Percentiles rank a stretch among this genome's conserved stretches.
Conservation (phyloP, 805 yeast genomes). For the Grigorovia yakushimaensis region DNA sequence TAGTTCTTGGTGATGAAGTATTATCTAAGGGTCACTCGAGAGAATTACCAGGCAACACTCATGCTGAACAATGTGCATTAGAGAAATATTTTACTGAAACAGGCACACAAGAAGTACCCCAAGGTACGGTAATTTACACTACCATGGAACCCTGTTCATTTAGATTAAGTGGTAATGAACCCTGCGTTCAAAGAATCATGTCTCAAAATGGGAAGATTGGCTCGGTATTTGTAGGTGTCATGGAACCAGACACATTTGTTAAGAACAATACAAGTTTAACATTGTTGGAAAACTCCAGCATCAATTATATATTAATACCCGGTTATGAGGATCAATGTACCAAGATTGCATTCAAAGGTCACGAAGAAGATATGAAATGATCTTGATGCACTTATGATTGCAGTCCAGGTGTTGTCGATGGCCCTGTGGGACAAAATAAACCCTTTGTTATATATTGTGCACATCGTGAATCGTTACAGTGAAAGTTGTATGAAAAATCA, state of each 20-base stretch:
- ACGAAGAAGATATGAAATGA: slow-evolving; percentile 2
- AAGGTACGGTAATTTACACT: slow-evolving; percentile 75
- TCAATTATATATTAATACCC: slow-evolving; percentile 69
- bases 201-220: slow-evolving; percentile 38
- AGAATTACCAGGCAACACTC: slow-evolving; percentile 89
- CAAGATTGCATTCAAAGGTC: slow-evolving; percentile 60
- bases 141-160: slow-evolving; percentile 96
- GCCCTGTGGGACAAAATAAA: not conserved
- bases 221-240: slow-evolving; percentile 82
- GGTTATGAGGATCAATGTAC: slow-evolving; percentile 72
- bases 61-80: slow-evolving; percentile 92
- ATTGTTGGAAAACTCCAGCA: slow-evolving; percentile 43
- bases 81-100: slow-evolving; percentile 50
- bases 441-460: not conserved
- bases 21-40: slow-evolving; percentile 79
- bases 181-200: slow-evolving; percentile 77
- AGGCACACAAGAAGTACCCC: slow-evolving; percentile 41
- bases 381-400: too few relatives aligned
- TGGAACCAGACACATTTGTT: slow-evolving; percentile 87
- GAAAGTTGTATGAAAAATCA: not conserved
- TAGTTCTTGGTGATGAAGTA: slow-evolving; percentile 53
- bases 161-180: slow-evolving; percentile 79
- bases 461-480: not conserved
- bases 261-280: slow-evolving; percentile 47
- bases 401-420: too few relatives aligned